Evolutionary conservation across 192 early-diverging fungal species (phyloP).

Genomic region (Backusella circina): DNA sequence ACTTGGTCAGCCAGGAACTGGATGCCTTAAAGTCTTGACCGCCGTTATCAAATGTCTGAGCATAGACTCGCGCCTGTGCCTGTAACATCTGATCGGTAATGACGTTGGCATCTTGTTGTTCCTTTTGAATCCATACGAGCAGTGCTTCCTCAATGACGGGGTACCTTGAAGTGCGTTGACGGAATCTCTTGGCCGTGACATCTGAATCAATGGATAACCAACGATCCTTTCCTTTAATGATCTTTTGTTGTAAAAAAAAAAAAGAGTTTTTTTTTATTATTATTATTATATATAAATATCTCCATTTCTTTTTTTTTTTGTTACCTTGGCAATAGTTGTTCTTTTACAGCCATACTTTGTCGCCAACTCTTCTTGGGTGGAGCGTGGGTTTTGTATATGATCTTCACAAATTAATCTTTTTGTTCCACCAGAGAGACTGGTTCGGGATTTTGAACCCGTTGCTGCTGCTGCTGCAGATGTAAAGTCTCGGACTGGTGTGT

Average conservation of each 20-base stretch:
- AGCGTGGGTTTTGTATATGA: slow-evolving; percentile 10
- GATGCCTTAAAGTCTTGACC: slow-evolving; percentile 15
- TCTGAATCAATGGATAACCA: slow-evolving; percentile 14
- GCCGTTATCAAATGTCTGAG: background rate
- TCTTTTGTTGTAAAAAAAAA: background rate
- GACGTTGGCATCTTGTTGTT: background rate
- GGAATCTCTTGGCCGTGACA: slow-evolving; percentile 13
- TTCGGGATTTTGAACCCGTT: background rate
- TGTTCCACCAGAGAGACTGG: slow-evolving; percentile 13
- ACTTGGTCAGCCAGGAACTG: slow-evolving; percentile 12
- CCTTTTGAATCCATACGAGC: slow-evolving; percentile 10
- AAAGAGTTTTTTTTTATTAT: background rate
- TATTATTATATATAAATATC: background rate
- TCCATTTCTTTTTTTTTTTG: background rate
- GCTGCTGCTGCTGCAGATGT: background rate
- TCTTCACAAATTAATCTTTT: slow-evolving; percentile 17
- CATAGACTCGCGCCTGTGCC: background rate
- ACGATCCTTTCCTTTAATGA: slow-evolving; percentile 12
- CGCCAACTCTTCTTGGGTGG: slow-evolving; percentile 13
- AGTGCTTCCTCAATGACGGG: slow-evolving; percentile 12
- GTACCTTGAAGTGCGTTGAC: slow-evolving; percentile 11
- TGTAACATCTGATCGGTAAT: slow-evolving; percentile 20
- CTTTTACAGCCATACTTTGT: slow-evolving; percentile 19
- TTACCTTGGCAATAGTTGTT: slow-evolving; percentile 18
- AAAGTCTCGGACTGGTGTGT: background rate